These are phyloP conservation scores for Phascolomyces articulosus DNA, from an alignment of 371 early-diverging fungal species.

Conservation along the genomic window DNA sequence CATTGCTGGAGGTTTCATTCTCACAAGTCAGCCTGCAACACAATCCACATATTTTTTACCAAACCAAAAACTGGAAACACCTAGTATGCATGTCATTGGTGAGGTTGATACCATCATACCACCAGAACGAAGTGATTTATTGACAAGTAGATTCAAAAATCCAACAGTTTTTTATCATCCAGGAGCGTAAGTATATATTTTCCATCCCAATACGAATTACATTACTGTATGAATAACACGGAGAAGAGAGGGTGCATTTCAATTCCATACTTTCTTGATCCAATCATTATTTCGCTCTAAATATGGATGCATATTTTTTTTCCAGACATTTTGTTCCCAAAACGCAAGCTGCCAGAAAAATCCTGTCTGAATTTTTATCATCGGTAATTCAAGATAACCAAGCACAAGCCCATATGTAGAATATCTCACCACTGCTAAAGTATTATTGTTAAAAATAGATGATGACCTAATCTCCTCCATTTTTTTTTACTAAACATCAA, in stretches of 20 bases:
- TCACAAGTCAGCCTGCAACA: constrained; percentile 32
- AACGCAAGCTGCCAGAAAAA: not conserved
- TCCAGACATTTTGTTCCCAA: constrained; percentile 14
- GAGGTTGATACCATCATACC: constrained; percentile 53
- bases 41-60: constrained; percentile 21
- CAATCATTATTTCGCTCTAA: too few relatives aligned
- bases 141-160: constrained; percentile 41
- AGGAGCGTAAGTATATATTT: constrained; percentile 51
- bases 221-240: too few relatives aligned
- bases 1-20: constrained; percentile 61
- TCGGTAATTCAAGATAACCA: not conserved
- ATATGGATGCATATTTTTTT: not conserved
- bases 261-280: too few relatives aligned
- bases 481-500: too few relatives aligned
- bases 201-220: too few relatives aligned
- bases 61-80: constrained; percentile 46
- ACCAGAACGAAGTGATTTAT: constrained; percentile 43
- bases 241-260: too few relatives aligned
- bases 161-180: constrained; percentile 43
- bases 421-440: too few relatives aligned
- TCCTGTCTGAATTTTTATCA: not conserved
- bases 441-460: too few relatives aligned
- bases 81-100: constrained; percentile 74
- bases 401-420: not conserved
- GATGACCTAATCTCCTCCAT: too few relatives aligned